Percentiles rank a stretch among this genome's conserved stretches.
phyloP scores from a whole-genome alignment of 1,284 basidiomycete genomes.

The Hypsizygus ulmarius region DNA sequence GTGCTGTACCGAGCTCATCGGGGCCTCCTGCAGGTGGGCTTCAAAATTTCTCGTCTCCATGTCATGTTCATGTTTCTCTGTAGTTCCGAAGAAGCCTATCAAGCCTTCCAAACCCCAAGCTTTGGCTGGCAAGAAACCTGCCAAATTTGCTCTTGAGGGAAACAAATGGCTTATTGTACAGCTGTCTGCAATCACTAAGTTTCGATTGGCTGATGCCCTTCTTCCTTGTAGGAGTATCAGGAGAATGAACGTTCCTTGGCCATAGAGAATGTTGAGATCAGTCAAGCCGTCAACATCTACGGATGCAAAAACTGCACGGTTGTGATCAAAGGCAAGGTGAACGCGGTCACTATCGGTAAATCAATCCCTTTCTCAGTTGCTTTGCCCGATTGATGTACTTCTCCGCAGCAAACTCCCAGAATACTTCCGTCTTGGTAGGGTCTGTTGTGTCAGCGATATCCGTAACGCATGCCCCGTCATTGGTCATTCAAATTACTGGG shows the following conservation, averaged over 20 bases:
- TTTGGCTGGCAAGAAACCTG: slow-evolving; percentile 84
- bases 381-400: slow-evolving; percentile 3
- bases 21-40: slow-evolving; percentile 36
- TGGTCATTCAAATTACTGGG: slow-evolving; percentile 91
- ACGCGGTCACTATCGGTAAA: slow-evolving; percentile 88
- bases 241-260: slow-evolving; percentile 79
- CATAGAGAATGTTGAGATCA: slow-evolving; percentile 79
- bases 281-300: slow-evolving; percentile 88
- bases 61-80: slow-evolving; percentile 2
- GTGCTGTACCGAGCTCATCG: slow-evolving; percentile 56
- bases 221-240: slow-evolving; percentile 76
- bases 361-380: slow-evolving; percentile 17
- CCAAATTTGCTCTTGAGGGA: slow-evolving; percentile 89
- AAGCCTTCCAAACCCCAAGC: slow-evolving; percentile 83
- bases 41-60: slow-evolving; percentile 4
- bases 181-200: slow-evolving; percentile 14
- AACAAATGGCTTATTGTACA: slow-evolving; percentile 93
- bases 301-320: slow-evolving; percentile 91
- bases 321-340: slow-evolving; percentile 91
- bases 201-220: background rate
- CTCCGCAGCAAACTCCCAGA: slow-evolving; percentile 78
- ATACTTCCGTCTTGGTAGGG: slow-evolving; percentile 87
- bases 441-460: slow-evolving; percentile 89
- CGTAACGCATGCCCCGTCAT: slow-evolving; percentile 89
- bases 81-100: slow-evolving; percentile 59